Base-by-base conservation (phyloP, 2,329 filamentous ascomycete genomes). In the Rugonectria rugulosa region DNA sequence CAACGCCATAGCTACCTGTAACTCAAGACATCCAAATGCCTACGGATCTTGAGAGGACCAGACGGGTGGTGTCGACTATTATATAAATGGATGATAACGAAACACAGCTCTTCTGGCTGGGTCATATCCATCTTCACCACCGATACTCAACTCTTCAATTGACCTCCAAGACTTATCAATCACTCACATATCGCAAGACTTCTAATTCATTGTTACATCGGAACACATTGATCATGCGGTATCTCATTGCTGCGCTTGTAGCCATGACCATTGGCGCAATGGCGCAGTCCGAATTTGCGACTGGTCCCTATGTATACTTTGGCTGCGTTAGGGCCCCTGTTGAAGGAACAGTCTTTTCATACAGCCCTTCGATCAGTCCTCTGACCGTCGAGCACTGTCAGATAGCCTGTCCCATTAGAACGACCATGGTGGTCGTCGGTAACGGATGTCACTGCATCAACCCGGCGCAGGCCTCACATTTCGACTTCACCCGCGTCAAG, bases 361-460 rank as follows among this genome's bases (percentile, higher is more conserved):
- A 23, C 36, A 40, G 20, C 26, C 45, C 45, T 1, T 5, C 37
- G 3, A 12, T 48, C 19, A 14, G 10, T 3, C 9, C 14, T 8
- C 45, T 48, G n/a, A 27, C 11, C 34, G 23, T 36, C n/a, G 38
- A 40, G 7, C 26, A 24, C 5, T 48, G 45, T 12, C 45, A 48
- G 15, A 5, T 21, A n/a, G 45, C 45, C 10, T 48, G 45, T 21
- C 45, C 45, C 14, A 5, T 6, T 4, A 10, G 20, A 19, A 48
- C 45, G 3, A 37, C 37, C 7, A 6, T 48, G 19, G 45, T 48
- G 17, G 37, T 40, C 12, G 34, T 48, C 12, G 45, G 45, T 15
- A 17, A 24, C 15, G 24, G 34, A 20, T 48, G 45, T 36, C 45
- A 48, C 45, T 48, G 45, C 36, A 19, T 48, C 36, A 15, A 38